A percentile compares a stretch with the other conserved stretches of the same genome.
These are phyloP conservation scores for Ensete glaucum DNA, from an alignment of 176 grass and related monocot species.

Conservation along the genomic window DNA sequence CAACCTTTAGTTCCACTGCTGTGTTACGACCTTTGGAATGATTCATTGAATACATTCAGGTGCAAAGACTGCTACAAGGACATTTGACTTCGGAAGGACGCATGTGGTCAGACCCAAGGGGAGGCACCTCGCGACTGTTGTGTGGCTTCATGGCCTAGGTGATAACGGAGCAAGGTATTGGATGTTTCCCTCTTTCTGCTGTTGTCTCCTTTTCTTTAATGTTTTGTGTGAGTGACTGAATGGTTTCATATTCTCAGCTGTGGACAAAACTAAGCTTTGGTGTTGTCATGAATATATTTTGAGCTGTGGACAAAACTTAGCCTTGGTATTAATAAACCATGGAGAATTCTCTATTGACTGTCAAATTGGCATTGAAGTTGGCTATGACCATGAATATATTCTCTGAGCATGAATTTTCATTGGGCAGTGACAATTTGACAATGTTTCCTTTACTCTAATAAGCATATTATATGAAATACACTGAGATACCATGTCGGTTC, in stretches of 20 bases:
- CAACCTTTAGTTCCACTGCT: neutral
- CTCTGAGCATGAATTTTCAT: neutral
- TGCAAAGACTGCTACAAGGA: conserved; percentile 39
- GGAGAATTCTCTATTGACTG: neutral
- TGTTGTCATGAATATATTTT: neutral
- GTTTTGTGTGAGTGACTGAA: neutral
- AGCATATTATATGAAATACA: neutral
- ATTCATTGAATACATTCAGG: conserved; percentile 37
- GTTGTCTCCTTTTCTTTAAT: neutral
- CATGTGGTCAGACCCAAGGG: conserved; percentile 97
- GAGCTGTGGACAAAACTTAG: neutral
- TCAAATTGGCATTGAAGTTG: neutral
- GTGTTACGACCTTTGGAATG: neutral
- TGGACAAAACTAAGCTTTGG: neutral
- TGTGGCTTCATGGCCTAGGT: conserved; percentile 94
- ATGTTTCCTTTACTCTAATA: neutral
- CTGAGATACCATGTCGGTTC: neutral
- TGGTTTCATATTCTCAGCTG: neutral
- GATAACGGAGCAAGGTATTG: conserved; percentile 69
- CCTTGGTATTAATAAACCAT: neutral
- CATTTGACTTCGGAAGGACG: conserved; percentile 80
- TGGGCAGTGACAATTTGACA: neutral
- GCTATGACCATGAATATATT: neutral
- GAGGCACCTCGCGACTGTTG: conserved; percentile 71
- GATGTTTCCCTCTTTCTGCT: neutral